Base-by-base conservation (phyloP, 2,329 filamentous ascomycete genomes). In the Scedosporium boydii region DNA sequence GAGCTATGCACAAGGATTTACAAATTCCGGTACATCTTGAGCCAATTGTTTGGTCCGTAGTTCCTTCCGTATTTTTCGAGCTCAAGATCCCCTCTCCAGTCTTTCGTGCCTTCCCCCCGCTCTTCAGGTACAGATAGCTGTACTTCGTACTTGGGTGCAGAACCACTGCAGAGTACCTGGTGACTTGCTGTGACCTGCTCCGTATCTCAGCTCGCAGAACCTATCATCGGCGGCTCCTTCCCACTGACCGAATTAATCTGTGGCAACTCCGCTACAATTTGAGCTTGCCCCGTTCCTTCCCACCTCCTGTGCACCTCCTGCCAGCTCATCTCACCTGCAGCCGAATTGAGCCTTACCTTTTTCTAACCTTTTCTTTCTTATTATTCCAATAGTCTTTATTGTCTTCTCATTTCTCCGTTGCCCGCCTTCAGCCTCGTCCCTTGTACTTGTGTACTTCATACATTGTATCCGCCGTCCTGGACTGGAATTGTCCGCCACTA, bases 331-430 rank as follows among this genome's bases (percentile, higher is more conserved):
- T 58, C 34, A 38, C 27, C 27, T 58, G n/a, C 51, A 55, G 18
- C 51, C 51, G 51, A 55, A 23, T 23, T 23, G 51, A 55, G 51
- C 51, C 51, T 55, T 55, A 55, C 51, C 51, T 55, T 55, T 55
- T 55, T 27, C 29, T 34, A 34, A 34, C 29, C 29, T 34, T 34
- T 34, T 29, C 6, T 9, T 23, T 55, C 23, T 55, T 27, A 55
- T 27, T 6, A 38, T 14, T 26, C 18, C 51, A 23, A 26, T 55
- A 23, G 23, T 38, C 34, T 27, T 55, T 12, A 12, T 55, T 26
- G 18, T 55, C 51, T 27, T 55, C 12, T 55, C 6, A 23, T 23
- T 23, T 27, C 12, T 14, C 51, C n/a, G n/a, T n/a, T n/a, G n/a
- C n/a, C 21, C 21, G 9, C 51, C 18, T 1, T 55, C 51, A 55